A percentile compares a stretch with the other conserved stretches of the same genome.
phyloP scores from a whole-genome alignment of 768 basidiomycete genomes.

The Porphyrellus cyaneotinctus region DNA sequence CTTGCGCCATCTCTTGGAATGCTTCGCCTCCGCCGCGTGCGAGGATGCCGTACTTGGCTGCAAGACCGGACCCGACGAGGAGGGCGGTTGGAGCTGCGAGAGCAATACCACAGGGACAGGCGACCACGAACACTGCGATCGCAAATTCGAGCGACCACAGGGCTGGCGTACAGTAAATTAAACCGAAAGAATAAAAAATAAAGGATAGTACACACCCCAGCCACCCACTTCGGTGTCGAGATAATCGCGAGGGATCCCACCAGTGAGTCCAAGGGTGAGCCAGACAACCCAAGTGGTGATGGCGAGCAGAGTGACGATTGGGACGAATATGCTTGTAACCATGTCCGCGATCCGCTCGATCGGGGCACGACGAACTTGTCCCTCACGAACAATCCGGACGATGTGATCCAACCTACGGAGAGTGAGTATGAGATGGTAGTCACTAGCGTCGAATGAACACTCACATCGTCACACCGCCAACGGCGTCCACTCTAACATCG shows the following conservation, averaged over 20 bases:
- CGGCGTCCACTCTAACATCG: conserved; percentile 55
- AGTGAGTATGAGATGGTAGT: neutral
- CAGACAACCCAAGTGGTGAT: conserved; percentile 71
- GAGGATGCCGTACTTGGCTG: conserved; percentile 74
- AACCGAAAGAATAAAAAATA: neutral
- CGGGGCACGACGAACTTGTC: conserved; percentile 66
- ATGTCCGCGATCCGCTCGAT: conserved; percentile 74
- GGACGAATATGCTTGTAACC: conserved; percentile 78
- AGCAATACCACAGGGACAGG: conserved; percentile 84
- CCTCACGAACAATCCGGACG: conserved; percentile 72
- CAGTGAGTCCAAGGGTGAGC: conserved; percentile 61
- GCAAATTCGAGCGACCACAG: conserved; percentile 80
- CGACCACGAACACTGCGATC: conserved; percentile 78
- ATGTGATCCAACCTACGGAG: conserved; percentile 64
- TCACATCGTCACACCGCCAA: conserved; percentile 70
- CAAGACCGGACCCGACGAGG: conserved; percentile 76
- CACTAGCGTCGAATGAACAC: conserved; percentile 13
- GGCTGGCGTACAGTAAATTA: conserved; percentile 36
- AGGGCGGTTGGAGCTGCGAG: conserved; percentile 85
- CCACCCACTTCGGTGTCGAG: conserved; percentile 53
- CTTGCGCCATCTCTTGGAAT: conserved; percentile 74
- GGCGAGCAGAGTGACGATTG: conserved; percentile 68
- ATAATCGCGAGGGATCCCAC: conserved; percentile 50
- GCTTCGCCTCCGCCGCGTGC: conserved; percentile 87
- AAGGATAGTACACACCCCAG: conserved; percentile 48